Base-by-base conservation (phyloP, 495 filamentous ascomycete species). In the Collariella sp. region DNA sequence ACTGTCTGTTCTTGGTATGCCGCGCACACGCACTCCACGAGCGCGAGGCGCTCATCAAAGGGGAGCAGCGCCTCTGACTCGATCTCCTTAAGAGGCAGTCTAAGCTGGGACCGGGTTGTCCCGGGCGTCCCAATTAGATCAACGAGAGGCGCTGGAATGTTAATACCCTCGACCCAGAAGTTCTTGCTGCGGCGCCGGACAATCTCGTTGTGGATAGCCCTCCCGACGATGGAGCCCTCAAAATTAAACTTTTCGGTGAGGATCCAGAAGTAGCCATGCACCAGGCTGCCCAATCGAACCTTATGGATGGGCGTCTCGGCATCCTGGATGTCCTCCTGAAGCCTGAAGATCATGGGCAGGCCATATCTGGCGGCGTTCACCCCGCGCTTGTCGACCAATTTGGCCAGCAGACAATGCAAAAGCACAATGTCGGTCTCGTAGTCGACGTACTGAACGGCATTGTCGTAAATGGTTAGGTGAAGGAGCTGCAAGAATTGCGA, bases 381-480 rank as follows among this genome's bases (percentile, higher is more conserved):
- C n/a, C 90, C 89, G 3, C 95, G 76, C 46, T 83, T 84, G 43
- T 82, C 78, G 31, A 88, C 80, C 3, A 95, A 75, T 50, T 77
- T 85, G 3, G 78, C 68, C 36, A 95, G 74, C 16, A 96, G 70
- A 10, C 90, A 72, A 58, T 95, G 87, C 15, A 91, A 74, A 12
- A 93, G 68, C 38, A 87, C 71, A 15, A 93, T 74, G 52, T 95
- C 89, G 1, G 79, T 71, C 51, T 88, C 83, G 34, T 76, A 81
- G 22, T 84, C 76, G 13, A 85, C 77, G 50, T 72, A 80, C 55
- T 91, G 84, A 13, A 89, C 69, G 22, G 86, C 88, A 58, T 84
- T 84, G 59, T 96, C 91, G 64, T 93, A 95, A 23, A 93, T 79
- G 39, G 87, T 83, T 31, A 96, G 75, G 68, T 95, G 89, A 10